A percentile compares a stretch with the other conserved stretches of the same genome.
These are phyloP conservation scores for Euphorbia tirucalli DNA, from an alignment of 345 rosid genomes.

Conservation along the genomic window DNA sequence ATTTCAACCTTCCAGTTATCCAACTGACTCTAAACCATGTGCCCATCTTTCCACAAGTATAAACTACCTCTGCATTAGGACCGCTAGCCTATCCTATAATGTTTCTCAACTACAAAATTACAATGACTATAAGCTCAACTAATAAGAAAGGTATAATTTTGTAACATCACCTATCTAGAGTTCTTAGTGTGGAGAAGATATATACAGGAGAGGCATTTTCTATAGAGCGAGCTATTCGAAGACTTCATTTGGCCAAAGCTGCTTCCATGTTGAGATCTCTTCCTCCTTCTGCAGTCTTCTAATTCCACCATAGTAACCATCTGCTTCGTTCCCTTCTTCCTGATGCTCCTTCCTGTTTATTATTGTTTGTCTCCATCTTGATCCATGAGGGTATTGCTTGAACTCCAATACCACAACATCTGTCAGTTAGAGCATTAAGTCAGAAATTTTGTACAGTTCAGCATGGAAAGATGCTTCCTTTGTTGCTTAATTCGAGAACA, in stretches of 20 bases:
- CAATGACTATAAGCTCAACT: too few species aligned
- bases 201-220: neutral
- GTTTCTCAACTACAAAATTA: too few species aligned
- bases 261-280: constrained; percentile 69
- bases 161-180: too few species aligned
- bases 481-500: neutral
- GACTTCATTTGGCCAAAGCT: constrained; percentile 62
- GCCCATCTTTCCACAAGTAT: too few species aligned
- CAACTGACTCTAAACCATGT: too few species aligned
- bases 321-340: constrained; percentile 82
- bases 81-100: too few species aligned
- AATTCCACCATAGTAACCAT: constrained; percentile 90
- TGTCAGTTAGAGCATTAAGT: constrained; percentile 33
- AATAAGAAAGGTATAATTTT: too few species aligned
- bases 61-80: too few species aligned
- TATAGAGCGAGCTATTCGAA: constrained; percentile 44
- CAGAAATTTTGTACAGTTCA: constrained; percentile 1
- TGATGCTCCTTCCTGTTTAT: constrained; percentile 59
- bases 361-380: constrained; percentile 67
- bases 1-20: too few species aligned
- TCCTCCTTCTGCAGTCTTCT: constrained; percentile 51
- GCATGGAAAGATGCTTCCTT: neutral
- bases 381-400: constrained; percentile 67
- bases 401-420: constrained; percentile 60
- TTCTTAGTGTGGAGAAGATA: neutral